Conservation (phyloP, 2,329 filamentous ascomycete species). For the Alternaria postmessia region DNA sequence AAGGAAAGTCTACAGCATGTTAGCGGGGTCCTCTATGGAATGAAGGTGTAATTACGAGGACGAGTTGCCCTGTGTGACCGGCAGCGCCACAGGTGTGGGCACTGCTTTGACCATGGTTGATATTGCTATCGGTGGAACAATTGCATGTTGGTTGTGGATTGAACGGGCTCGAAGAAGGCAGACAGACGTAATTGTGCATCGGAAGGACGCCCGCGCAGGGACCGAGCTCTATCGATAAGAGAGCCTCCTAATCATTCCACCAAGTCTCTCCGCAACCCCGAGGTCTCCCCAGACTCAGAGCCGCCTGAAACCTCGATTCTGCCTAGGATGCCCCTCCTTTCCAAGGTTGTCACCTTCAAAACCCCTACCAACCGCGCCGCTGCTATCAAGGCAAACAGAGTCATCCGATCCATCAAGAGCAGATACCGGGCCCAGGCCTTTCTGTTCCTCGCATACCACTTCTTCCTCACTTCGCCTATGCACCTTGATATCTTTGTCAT, state of each 20-base stretch:
- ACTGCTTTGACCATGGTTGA: constrained; percentile 26
- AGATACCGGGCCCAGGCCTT: constrained; percentile 44
- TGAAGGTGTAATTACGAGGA: constrained; percentile 24
- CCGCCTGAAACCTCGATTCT: not conserved
- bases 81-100: constrained; percentile 23
- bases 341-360: constrained; percentile 25
- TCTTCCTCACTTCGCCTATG: constrained; percentile 42
- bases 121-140: constrained; percentile 13
- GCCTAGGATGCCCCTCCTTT: constrained; percentile 25
- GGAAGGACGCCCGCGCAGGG: constrained; percentile 13
- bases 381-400: constrained; percentile 30
- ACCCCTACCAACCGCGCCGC: constrained; percentile 24
- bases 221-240: constrained; percentile 7
- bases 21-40: constrained; percentile 27
- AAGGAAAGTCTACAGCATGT: constrained; percentile 74
- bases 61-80: constrained; percentile 24
- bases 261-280: constrained; percentile 7
- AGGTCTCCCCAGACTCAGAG: constrained; percentile 4
- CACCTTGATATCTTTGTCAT: constrained; percentile 46
- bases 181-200: constrained; percentile 16
- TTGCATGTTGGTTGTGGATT: constrained; percentile 13
- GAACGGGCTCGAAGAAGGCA: not conserved
- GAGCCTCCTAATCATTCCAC: constrained; percentile 16
- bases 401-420: constrained; percentile 40
- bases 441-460: constrained; percentile 45